A percentile compares a stretch with the other conserved stretches of the same genome.
Evolutionary conservation across 495 filamentous ascomycete species (phyloP).

Genomic region (Hypoxylon perforatum): DNA sequence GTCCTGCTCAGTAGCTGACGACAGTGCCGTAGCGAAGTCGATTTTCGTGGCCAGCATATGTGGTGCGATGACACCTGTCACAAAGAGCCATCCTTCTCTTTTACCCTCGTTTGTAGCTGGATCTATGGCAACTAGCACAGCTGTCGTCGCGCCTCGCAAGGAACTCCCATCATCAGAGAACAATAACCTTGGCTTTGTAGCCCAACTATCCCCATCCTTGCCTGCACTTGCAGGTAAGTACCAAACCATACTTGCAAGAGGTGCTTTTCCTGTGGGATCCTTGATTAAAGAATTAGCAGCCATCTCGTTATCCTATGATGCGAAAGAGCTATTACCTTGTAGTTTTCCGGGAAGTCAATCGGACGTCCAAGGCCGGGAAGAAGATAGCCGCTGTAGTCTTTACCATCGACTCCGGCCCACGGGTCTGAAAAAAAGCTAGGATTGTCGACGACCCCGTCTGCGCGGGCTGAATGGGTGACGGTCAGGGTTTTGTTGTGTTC

Average conservation of each 20-base stretch:
- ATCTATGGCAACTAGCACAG: slow-evolving; percentile 65
- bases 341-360: slow-evolving; percentile 47
- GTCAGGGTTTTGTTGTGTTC: slow-evolving; percentile 50
- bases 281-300: not conserved
- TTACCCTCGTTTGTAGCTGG: slow-evolving; percentile 48
- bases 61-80: slow-evolving; percentile 67
- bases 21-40: slow-evolving; percentile 50
- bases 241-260: slow-evolving; percentile 58
- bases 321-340: not conserved
- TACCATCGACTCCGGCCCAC: slow-evolving; percentile 65
- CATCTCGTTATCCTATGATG: too few relatives aligned
- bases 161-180: slow-evolving; percentile 69
- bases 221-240: slow-evolving; percentile 47
- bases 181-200: slow-evolving; percentile 53
- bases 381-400: slow-evolving; percentile 69
- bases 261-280: slow-evolving; percentile 55
- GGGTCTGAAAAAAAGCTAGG: slow-evolving; percentile 64
- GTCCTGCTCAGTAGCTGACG: slow-evolving; percentile 6
- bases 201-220: slow-evolving; percentile 44
- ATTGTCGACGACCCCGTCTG: slow-evolving; percentile 66
- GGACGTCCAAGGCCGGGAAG: slow-evolving; percentile 60
- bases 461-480: slow-evolving; percentile 52
- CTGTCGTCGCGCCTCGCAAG: slow-evolving; percentile 63
- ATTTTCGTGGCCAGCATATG: slow-evolving; percentile 65
- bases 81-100: slow-evolving; percentile 67